phyloP scores from a whole-genome alignment of 2,329 filamentous ascomycete species.

The Fusarium kyushuense region DNA sequence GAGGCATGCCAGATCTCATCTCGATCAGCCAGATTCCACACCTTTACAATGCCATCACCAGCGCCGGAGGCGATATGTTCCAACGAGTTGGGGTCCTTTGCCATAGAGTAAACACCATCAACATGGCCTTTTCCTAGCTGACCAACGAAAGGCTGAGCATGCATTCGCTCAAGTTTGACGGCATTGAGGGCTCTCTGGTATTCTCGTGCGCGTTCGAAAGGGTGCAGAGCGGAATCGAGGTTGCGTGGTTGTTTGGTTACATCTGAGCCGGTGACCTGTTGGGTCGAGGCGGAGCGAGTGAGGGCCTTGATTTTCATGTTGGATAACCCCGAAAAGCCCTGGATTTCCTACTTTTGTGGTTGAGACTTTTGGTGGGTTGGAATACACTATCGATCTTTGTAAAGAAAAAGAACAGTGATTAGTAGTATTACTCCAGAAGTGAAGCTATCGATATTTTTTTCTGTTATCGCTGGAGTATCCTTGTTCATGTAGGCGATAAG shows the following conservation, averaged over 20 bases:
- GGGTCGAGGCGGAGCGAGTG: slow-evolving; percentile 71
- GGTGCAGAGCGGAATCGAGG: slow-evolving; percentile 86
- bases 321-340: slow-evolving; percentile 3
- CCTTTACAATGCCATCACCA: slow-evolving; percentile 93
- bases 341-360: slow-evolving; percentile 26
- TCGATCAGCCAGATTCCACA: slow-evolving; percentile 81
- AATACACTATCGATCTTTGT: neutral
- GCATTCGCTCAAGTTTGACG: slow-evolving; percentile 94
- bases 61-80: slow-evolving; percentile 84
- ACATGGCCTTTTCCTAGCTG: slow-evolving; percentile 93
- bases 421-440: neutral
- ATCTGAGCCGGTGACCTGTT: slow-evolving; percentile 75
- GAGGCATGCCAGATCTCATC: slow-evolving; percentile 82
- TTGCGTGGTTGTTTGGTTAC: slow-evolving; percentile 75
- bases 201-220: slow-evolving; percentile 90
- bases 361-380: slow-evolving; percentile 41
- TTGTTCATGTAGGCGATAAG: slow-evolving; percentile 47
- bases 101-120: slow-evolving; percentile 84
- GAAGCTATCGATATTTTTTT: slow-evolving; percentile 46
- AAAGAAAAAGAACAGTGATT: neutral
- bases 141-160: slow-evolving; percentile 78
- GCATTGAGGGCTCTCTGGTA: slow-evolving; percentile 73
- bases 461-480: slow-evolving; percentile 45
- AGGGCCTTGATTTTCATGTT: slow-evolving; percentile 74
- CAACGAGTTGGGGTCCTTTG: slow-evolving; percentile 81